phyloP scores from a whole-genome alignment of 371 early-diverging fungal species.

The Neoconidiobolus thromboides region DNA sequence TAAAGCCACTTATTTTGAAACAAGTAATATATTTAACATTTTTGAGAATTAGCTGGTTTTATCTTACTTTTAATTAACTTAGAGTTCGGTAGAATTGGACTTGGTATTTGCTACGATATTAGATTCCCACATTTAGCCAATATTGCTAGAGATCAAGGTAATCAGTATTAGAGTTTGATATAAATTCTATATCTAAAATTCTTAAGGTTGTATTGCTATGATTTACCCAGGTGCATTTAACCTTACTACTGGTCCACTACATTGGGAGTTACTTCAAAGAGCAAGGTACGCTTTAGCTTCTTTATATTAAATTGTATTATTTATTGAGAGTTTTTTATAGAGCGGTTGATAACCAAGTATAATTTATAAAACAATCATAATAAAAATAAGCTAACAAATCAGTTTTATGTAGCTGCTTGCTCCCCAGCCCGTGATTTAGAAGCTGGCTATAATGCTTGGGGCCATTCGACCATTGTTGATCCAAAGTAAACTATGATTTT shows the following conservation, averaged over 20 bases:
- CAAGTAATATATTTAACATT: conserved; percentile 22
- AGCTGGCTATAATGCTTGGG: conserved; percentile 80
- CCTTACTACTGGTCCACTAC: conserved; percentile 79
- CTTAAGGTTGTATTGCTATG: conserved; percentile 70
- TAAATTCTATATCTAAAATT: neutral
- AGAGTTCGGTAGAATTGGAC: conserved; percentile 69
- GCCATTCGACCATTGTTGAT: conserved; percentile 80
- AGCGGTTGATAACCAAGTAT: conserved; percentile 42
- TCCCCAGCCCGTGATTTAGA: conserved; percentile 72
- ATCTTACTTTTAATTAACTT: neutral
- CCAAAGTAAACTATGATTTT: conserved; percentile 27
- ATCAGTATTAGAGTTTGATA: neutral
- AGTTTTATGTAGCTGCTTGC: conserved; percentile 76
- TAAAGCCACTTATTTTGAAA: conserved; percentile 50
- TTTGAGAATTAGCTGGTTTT: neutral
- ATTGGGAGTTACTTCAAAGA: conserved; percentile 85
- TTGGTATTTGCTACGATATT: conserved; percentile 94
- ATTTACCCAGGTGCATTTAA: conserved; percentile 95
- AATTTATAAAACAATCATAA: neutral
- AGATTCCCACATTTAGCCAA: conserved; percentile 87
- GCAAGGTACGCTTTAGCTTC: conserved; percentile 37
- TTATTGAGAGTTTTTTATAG: conserved; percentile 9
- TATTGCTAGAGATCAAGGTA: conserved; percentile 67
- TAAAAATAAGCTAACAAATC: conserved; percentile 10
- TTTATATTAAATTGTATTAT: conserved; percentile 12